phyloP scores from a whole-genome alignment of 2,329 filamentous ascomycete species.

The Pyricularia grisea region DNA sequence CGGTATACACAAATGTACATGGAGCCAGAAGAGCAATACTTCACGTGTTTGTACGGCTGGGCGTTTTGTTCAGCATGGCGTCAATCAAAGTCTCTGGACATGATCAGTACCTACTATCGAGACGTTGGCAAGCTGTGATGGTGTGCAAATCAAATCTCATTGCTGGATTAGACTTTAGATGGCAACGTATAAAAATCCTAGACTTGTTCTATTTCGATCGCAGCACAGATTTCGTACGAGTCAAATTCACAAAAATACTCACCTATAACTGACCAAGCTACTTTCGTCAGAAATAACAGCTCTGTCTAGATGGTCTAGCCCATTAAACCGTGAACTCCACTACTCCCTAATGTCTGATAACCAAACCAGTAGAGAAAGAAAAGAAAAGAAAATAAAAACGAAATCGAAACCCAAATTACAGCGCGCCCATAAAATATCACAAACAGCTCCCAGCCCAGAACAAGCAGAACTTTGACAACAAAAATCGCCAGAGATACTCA shows the following conservation, averaged over 20 bases:
- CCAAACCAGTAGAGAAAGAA: neutral
- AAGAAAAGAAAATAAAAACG: neutral
- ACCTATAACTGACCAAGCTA: neutral
- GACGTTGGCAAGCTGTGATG: neutral
- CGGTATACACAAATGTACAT: neutral
- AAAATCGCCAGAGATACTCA: neutral
- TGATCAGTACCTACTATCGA: neutral
- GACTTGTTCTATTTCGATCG: neutral
- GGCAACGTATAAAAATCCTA: neutral
- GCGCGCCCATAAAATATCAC: neutral
- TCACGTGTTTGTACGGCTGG: neutral
- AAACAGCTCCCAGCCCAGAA: neutral
- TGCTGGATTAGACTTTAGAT: neutral
- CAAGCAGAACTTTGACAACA: neutral
- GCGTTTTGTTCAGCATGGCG: neutral
- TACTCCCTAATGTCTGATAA: neutral
- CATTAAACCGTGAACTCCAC: neutral
- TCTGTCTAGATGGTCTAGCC: neutral
- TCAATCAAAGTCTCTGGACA: neutral
- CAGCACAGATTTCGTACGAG: neutral
- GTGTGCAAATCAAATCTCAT: neutral
- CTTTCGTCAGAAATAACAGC: neutral
- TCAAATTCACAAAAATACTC: neutral
- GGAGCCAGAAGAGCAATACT: neutral
- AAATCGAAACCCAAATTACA: neutral